Base-by-base conservation (phyloP, 2,329 filamentous ascomycete genomes). In the Penicillium verrucosum region DNA sequence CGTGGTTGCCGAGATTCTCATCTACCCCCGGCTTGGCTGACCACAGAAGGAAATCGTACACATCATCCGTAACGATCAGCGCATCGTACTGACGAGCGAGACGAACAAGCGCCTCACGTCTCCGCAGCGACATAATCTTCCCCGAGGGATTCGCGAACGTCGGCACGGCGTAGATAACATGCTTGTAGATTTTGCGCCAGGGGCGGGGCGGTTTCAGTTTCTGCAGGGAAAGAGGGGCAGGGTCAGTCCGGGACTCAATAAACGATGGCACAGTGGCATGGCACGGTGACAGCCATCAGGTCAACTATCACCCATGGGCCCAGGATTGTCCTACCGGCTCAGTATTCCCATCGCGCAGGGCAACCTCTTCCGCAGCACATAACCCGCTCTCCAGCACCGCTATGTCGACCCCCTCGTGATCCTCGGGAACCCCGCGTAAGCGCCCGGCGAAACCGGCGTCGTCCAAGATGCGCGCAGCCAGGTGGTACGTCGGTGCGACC, bases 31-130 rank as follows among this genome's bases (percentile, higher is more conserved):
- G 37, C 43, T 75, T 68, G 0, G 78, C 66, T 2, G 84, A 82
- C 90, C 92, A 97, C 70, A 92, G 89, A 5, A 97, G 80, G 63
- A 93, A 88, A 72, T 97, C 93, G 70, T 99, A 99, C 10, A 97
- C 92, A 72, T 99, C 94, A 75, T 97, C 93, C 47, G 85, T 85
- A 29, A 97, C 81, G 54, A 97, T 75, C n/a, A 97, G 81, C 7
- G 90, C 90, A 71, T 97, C 87, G 70, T 88, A 85, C 57, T 86
- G 80, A 55, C 93, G 82, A 0, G 93, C 93, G 7, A 97, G 75
- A n/a, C 79, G 77, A 25, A 97, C 85, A 4, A 97, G 81, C 11
- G 78, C 78, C 60, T 86, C 77, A 4, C 94, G 83, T 29, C 88
- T 83, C 18, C 75, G 70, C 4, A 91, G 73, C 14, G 87, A 85